Evolutionary conservation across 2,329 filamentous ascomycete genomes (phyloP).

Genomic region (Sodiomyces alkalinus): DNA sequence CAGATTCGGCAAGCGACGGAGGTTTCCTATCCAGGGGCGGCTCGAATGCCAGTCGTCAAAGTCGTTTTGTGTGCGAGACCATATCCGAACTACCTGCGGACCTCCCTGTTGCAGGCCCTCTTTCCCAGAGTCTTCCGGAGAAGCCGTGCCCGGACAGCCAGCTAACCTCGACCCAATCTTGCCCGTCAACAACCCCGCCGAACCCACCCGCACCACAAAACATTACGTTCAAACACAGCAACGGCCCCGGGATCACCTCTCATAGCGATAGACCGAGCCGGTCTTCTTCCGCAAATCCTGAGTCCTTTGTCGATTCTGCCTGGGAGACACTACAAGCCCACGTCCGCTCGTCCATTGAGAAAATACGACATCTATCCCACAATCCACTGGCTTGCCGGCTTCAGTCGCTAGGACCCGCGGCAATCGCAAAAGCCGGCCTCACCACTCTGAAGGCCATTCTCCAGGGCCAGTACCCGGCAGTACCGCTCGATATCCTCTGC

Average conservation of each 20-base stretch:
- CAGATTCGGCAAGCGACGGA: constrained; percentile 19
- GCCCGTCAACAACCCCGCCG: constrained; percentile 4
- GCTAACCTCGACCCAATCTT: too few species aligned
- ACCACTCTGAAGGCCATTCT: constrained; percentile 23
- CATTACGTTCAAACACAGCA: too few species aligned
- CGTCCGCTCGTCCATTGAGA: constrained; percentile 26
- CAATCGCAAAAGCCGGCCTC: constrained; percentile 26
- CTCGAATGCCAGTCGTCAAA: constrained; percentile 10
- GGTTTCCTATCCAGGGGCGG: constrained; percentile 13
- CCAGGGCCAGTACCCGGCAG: constrained; percentile 18
- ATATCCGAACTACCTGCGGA: constrained; percentile 28
- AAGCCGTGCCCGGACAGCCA: too few species aligned
- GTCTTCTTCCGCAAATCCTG: constrained; percentile 16
- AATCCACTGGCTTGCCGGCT: constrained; percentile 28
- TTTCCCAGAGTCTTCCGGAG: constrained; percentile 14
- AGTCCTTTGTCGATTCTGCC: constrained; percentile 24
- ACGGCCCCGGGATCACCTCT: too few species aligned
- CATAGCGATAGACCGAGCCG: constrained; percentile 6
- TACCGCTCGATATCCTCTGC: constrained; percentile 30
- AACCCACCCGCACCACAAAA: neutral
- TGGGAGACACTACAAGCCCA: constrained; percentile 32
- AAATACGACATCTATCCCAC: constrained; percentile 21
- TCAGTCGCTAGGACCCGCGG: constrained; percentile 19
- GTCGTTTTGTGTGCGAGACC: constrained; percentile 14
- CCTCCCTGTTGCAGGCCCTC: constrained; percentile 16